Percentiles rank a stretch among this genome's conserved stretches.
These are phyloP conservation scores for Hyphopichia homilentoma DNA, from an alignment of 805 yeast genomes.

Conservation along the genomic window DNA sequence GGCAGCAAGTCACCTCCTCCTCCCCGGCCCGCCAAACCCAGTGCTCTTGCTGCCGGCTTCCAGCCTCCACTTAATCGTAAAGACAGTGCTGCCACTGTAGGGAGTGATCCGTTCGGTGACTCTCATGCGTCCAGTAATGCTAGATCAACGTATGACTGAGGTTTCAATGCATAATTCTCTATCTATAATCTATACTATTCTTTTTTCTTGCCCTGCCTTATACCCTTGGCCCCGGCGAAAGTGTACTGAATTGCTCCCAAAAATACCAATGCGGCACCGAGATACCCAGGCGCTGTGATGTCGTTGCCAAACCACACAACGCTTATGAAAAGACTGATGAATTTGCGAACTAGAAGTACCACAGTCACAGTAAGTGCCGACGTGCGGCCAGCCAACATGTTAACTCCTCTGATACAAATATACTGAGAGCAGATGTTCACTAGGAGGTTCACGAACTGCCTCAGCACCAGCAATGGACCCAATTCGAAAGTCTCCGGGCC, in stretches of 20 bases:
- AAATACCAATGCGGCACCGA: conserved; percentile 53
- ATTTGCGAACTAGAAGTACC: conserved; percentile 57
- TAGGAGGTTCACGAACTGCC: conserved; percentile 10
- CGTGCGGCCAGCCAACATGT: conserved; percentile 51
- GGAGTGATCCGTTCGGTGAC: conserved; percentile 40
- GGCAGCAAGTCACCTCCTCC: conserved; percentile 19
- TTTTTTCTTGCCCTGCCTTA: background rate
- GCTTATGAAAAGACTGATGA: conserved; percentile 56
- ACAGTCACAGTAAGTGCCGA: conserved; percentile 64
- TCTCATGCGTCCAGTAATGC: conserved; percentile 15
- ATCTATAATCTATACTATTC: background rate
- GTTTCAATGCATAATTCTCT: background rate
- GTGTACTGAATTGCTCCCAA: conserved; percentile 42
- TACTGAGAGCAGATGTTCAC: conserved; percentile 20
- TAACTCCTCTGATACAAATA: conserved; percentile 66
- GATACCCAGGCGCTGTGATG: conserved; percentile 31
- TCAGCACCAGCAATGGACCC: conserved; percentile 5
- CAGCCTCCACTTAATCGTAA: conserved; percentile 14
- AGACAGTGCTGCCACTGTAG: conserved; percentile 22
- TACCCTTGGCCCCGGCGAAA: background rate
- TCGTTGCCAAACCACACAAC: conserved; percentile 48
- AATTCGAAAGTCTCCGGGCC: conserved; percentile 1
- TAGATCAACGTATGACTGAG: conserved; percentile 14
- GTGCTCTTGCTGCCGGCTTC: conserved; percentile 5
- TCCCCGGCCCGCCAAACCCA: conserved; percentile 24